Base-by-base conservation (phyloP, 176 grass and related monocot genomes). In the Cenchrus fungigraminus region DNA sequence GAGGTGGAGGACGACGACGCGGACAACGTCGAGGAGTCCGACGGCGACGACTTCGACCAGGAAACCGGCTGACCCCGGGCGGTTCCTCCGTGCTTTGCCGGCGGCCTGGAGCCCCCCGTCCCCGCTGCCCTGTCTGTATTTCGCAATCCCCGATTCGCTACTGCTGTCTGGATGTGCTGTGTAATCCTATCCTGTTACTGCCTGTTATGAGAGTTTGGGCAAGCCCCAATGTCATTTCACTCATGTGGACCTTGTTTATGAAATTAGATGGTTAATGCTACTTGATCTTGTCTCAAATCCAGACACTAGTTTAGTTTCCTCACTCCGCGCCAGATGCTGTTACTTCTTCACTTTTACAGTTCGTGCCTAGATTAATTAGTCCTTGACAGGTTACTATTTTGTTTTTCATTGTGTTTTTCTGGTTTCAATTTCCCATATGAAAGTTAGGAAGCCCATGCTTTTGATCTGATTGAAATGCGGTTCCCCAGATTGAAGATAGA, bases 21-120 rank as follows among this genome's bases (percentile, higher is more conserved):
- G 3, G 94, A 99, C 65, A 93, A 96, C 54, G 90, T 92, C 6
- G 97, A 95, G 46, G 97, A 96, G 63, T 96, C 94, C 0, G 97
- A 99, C 57, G 97, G 87, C n/a, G 97, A 96, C 44, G 97, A 96
- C 55, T 99, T 96, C 76, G 94, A 99, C 53, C 91, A 99, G 65
- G 94, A 96, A 74, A 92, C 90, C 58, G 90, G 93, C 73, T 96
- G 90, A 99, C 78, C 31, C 40, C 31, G 61, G n/a, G 15, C 37
- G 51, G 8, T 17, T 17, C 71, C 22, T 32, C 73, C 25, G 43
- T 29, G 52, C 64, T 63, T 40, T 37, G 1, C 11, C 29, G 47
- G 49, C 62, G 63, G n/a, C 77, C 22, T 31, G 46, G 12, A 55
- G 22, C 6, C 71, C 67, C 51, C 51, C 49, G 12, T 82, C 9